Evolutionary conservation across 78 protist genomes (phyloP), one percentile per base, ranked within the genome.

Genomic region (Planoprotostelium fungivorum): DNA sequence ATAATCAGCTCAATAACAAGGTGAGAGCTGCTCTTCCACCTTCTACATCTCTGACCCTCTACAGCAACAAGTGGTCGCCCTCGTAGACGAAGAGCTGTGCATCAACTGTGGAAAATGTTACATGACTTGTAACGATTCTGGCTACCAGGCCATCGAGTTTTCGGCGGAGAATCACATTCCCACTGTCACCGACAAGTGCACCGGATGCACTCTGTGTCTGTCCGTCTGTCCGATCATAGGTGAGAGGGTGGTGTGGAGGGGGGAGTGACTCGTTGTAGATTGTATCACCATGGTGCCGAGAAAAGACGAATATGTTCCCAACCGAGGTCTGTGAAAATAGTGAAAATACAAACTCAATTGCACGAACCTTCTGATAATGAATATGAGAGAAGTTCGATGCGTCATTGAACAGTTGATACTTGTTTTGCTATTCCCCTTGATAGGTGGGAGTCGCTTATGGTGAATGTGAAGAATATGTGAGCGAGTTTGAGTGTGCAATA

Each of bases 81-180:
- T 94, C 37, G 88, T 98, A 31, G 96, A 98, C 90, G 97, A 95
- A 63, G 99, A 98, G 34, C 35, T 91, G 91, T 98, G 99, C 95
- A 97, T 98, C 89, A 98, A 98, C 96, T 98, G 99, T 88, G 99
- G 99, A 85, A 97, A 97, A 91, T 98, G 99, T 90, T 95, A 95
- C 93, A 98, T 97, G 98, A 96, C 98, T 9, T 97, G 98, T 94
- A 94, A 95, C 84, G 98, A 96, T 93, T 86, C 90, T 63, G 98
- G 98, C 93, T 96, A 96, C 87, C 95, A 90, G 90, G 96, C 95
- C 38, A 88, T 94, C 36, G 38, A 31, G 36, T 98, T 98, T 73
- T 95, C 96, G 86, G 90, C 93, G 0, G 90, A 95, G 89, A 98
- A 98, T 37, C 99, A 98, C 89, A 37, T 97, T 23, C 98, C 99